Percentiles rank a stretch among this genome's conserved stretches.
These are phyloP conservation scores for Phytophthora kernoviae DNA, from an alignment of 352 stramenopile genomes.

Conservation along the genomic window DNA sequence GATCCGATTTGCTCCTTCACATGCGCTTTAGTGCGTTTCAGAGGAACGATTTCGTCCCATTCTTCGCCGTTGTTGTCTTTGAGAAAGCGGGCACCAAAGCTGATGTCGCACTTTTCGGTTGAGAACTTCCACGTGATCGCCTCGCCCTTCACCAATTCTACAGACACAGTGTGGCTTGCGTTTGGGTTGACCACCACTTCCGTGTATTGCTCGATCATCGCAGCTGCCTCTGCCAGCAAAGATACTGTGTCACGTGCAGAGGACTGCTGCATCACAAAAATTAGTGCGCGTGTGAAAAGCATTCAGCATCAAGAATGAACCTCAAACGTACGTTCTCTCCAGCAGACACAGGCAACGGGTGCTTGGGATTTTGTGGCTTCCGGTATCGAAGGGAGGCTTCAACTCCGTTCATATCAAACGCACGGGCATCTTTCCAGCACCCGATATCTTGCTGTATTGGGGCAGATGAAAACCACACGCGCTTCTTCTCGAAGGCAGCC, in stretches of 20 bases:
- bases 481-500: conserved; percentile 52
- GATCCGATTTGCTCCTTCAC: conserved; percentile 40
- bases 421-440: conserved; percentile 50
- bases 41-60: conserved; percentile 42
- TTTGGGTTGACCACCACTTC: conserved; percentile 48
- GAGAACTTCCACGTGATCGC: conserved; percentile 58
- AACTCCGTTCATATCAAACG: conserved; percentile 62
- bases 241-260: conserved; percentile 41
- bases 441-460: conserved; percentile 52
- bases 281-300: neutral
- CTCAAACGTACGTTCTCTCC: conserved; percentile 22
- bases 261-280: conserved; percentile 5
- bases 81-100: conserved; percentile 57
- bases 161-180: conserved; percentile 50
- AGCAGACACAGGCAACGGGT: conserved; percentile 21
- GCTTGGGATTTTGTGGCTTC: conserved; percentile 50
- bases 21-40: conserved; percentile 40
- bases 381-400: conserved; percentile 46
- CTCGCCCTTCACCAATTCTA: conserved; percentile 47
- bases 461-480: conserved; percentile 49
- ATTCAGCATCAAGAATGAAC: neutral
- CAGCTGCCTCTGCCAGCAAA: conserved; percentile 29
- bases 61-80: conserved; percentile 35
- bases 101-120: conserved; percentile 56
- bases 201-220: conserved; percentile 21